Conservation (phyloP, 352 stramenopile genomes). For the Chrysophaeum taylorii region DNA sequence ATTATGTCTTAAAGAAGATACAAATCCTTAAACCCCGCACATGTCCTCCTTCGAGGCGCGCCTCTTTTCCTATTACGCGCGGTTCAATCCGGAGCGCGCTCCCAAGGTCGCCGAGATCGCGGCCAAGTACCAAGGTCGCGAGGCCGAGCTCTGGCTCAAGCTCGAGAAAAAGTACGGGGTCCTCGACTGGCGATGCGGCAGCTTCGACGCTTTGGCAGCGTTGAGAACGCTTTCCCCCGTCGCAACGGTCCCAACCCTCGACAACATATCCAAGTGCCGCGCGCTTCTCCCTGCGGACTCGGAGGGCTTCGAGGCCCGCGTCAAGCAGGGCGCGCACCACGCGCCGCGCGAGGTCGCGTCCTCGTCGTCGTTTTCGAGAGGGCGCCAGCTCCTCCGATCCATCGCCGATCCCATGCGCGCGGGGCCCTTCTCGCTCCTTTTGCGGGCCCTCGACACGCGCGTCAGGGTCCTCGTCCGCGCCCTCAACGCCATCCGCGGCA, state of each 20-base stretch:
- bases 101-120: slow-evolving; percentile 68
- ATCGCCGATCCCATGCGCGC: slow-evolving; percentile 55
- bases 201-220: slow-evolving; percentile 50
- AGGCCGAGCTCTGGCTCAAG: slow-evolving; percentile 52
- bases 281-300: slow-evolving; percentile 56
- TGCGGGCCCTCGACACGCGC: slow-evolving; percentile 56
- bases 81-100: slow-evolving; percentile 57
- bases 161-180: slow-evolving; percentile 62
- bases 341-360: slow-evolving; percentile 20
- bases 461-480: slow-evolving; percentile 71
- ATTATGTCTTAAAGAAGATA: no score
- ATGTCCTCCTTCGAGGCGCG: slow-evolving; percentile 11
- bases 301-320: slow-evolving; percentile 42
- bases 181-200: slow-evolving; percentile 44
- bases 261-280: slow-evolving; percentile 73
- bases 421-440: slow-evolving; percentile 67
- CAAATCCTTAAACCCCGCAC: no score
- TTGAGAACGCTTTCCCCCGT: slow-evolving; percentile 34
- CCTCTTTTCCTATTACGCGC: slow-evolving; percentile 47
- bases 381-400: slow-evolving; percentile 10
- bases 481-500: slow-evolving; percentile 75
- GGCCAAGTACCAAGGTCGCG: slow-evolving; percentile 50
- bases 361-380: slow-evolving; percentile 17
- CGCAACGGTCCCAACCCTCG: slow-evolving; percentile 45
- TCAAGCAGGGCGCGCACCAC: slow-evolving; percentile 26